Conservation (phyloP, 257 asterid species). For the Galeopsis tetrahit region DNA sequence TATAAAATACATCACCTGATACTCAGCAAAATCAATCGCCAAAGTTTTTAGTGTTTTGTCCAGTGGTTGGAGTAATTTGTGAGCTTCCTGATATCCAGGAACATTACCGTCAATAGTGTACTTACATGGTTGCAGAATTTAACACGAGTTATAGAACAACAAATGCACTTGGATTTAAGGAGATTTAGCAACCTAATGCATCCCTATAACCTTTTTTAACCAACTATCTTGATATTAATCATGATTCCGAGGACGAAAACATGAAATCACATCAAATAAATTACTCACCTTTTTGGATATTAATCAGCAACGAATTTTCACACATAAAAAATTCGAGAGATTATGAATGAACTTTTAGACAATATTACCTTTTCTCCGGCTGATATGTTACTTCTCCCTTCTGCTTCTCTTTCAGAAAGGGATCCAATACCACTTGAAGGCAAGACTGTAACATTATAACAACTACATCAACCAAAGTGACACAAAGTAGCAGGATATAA, state of each 20-base stretch:
- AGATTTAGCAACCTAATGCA: not conserved
- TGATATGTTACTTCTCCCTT: slow-evolving; percentile 77
- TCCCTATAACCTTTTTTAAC: not conserved
- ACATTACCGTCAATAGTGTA: slow-evolving; percentile 3
- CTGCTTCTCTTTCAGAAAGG: slow-evolving; percentile 94
- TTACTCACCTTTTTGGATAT: not conserved
- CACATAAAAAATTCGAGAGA: not conserved
- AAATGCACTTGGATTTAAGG: not conserved
- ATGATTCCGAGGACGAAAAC: not conserved
- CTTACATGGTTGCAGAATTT: not conserved
- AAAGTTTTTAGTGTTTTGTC: slow-evolving; percentile 77
- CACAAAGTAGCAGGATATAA: slow-evolving; percentile 9
- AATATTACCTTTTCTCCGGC: slow-evolving; percentile 81
- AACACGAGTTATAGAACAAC: not conserved
- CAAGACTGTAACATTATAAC: slow-evolving; percentile 57
- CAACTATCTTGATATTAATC: not conserved
- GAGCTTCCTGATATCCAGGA: slow-evolving; percentile 75
- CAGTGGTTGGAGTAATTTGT: slow-evolving; percentile 85
- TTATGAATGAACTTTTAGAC: not conserved
- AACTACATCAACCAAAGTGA: slow-evolving; percentile 25
- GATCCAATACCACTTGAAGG: slow-evolving; percentile 90
- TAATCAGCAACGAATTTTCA: not conserved
- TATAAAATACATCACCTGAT: slow-evolving; percentile 61
- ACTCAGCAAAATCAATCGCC: slow-evolving; percentile 96
- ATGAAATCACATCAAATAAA: not conserved